Base-by-base conservation (phyloP, 163 green algal genomes). In the Botryococcus braunii region DNA sequence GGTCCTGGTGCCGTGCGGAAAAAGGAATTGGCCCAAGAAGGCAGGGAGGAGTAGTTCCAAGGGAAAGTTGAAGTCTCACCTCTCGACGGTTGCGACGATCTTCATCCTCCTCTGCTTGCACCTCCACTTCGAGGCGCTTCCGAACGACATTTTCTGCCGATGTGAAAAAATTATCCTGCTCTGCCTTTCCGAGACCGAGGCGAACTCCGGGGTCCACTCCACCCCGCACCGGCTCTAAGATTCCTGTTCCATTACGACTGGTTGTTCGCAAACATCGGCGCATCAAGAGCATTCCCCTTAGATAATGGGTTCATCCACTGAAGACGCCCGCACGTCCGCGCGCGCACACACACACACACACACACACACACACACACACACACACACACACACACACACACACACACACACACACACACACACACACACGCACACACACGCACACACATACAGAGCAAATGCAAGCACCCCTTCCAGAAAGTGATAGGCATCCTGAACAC, bases 91-190 rank as follows among this genome's bases (percentile, higher is more conserved):
- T 38, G 35, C 38, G 65, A 3, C 83, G 68, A 1, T 85, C 83
- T 34, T 84, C 80, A 34, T 88, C 79, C 67, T 95, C 88, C 2
- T 86, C 76, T 1, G 83, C 85, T 65, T 91, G 85, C 11, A 95
- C 69, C 76, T 95, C 88, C 5, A 79, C 78, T 61, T 93, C 88
- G 41, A 93, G 69, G 31, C 72, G 75, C 67, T 81, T 82, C 32
- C 88, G 82, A 21, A 77, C 58, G 0, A 91, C 71, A 70, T 71
- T 90, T 76, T 69, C 74, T 46, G 80, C 80, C 8, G 70, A 69
- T 0, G 79, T 91, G 84, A 81, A 92, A 50, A 79, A 74, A 29
- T 29, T 46, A 23, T 85, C 79, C 58, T 79, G 41, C 71, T 92
- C 76, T 34, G 85, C 81, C 31, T 91, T 91, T 57, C 87, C 87